Percentiles rank a stretch among this genome's conserved stretches.
Evolutionary conservation across 2,329 filamentous ascomycete species (phyloP).

Genomic region (Moelleriella libera): DNA sequence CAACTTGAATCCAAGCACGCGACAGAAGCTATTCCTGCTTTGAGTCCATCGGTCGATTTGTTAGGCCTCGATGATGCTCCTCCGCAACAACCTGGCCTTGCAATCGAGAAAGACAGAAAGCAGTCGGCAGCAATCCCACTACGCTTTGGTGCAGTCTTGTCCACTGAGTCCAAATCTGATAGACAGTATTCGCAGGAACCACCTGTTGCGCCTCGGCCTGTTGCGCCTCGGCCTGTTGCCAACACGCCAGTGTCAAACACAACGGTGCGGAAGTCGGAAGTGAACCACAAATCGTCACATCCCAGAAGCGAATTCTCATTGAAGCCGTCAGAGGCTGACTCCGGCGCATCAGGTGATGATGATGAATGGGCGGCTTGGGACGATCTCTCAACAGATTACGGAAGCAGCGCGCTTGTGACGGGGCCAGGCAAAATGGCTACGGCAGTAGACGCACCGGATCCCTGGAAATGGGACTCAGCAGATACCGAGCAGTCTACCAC

Average conservation of each 20-base stretch:
- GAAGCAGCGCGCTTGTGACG: constrained; percentile 5
- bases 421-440: not conserved
- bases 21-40: not conserved
- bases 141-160: constrained; percentile 13
- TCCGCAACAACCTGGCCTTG: constrained; percentile 1
- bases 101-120: not conserved
- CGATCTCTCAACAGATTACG: constrained; percentile 19
- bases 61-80: constrained; percentile 22
- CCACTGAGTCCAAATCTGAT: constrained; percentile 25
- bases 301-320: constrained; percentile 27
- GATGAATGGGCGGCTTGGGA: constrained; percentile 40
- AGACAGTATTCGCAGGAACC: too few relatives aligned
- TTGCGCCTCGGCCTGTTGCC: too few relatives aligned
- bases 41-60: constrained; percentile 19
- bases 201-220: too few relatives aligned
- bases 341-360: constrained; percentile 16
- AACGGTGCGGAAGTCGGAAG: too few relatives aligned
- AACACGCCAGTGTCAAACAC: too few relatives aligned
- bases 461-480: not conserved
- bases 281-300: constrained; percentile 19
- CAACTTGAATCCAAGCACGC: not conserved
- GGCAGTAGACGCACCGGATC: not conserved
- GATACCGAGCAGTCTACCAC: not conserved
- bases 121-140: constrained; percentile 7
- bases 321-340: constrained; percentile 9